A percentile compares a stretch with the other conserved stretches of the same genome.
Conservation (phyloP, 306 rosid species). For the Mucuna pruriens region DNA sequence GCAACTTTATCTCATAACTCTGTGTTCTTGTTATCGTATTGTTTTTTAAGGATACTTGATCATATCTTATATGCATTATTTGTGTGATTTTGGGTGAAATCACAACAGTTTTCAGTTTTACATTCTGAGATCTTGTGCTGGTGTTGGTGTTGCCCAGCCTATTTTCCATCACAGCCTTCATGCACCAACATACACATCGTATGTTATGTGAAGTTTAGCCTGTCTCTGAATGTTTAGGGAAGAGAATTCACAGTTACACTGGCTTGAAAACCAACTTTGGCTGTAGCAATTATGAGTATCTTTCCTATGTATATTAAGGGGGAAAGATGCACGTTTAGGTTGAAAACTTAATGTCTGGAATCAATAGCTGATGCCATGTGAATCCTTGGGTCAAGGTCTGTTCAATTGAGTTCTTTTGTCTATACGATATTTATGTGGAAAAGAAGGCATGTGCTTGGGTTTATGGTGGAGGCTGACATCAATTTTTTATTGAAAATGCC, state of each 20-base stretch:
- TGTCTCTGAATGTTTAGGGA: background rate
- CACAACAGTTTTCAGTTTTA: background rate
- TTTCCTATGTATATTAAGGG: background rate
- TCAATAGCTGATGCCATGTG: background rate
- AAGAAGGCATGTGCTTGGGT: slow-evolving; percentile 9
- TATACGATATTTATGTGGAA: slow-evolving; percentile 9
- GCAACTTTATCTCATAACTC: background rate
- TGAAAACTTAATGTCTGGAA: background rate
- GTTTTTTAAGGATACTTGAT: background rate
- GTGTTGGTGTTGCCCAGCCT: background rate
- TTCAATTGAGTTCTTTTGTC: background rate
- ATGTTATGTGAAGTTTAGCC: background rate
- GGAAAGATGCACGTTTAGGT: background rate
- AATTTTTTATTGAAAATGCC: background rate
- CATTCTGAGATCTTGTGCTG: background rate
- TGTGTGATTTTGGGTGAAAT: slow-evolving; percentile 11
- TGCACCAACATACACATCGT: background rate
- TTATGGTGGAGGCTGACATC: background rate
- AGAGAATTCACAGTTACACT: background rate
- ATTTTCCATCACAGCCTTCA: background rate
- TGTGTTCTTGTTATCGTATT: background rate
- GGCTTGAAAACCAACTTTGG: background rate
- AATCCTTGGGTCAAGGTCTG: background rate
- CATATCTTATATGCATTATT: background rate
- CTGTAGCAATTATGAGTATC: background rate